phyloP scores from a whole-genome alignment of 148 eudicot genomes.

The Rheum nobile region DNA sequence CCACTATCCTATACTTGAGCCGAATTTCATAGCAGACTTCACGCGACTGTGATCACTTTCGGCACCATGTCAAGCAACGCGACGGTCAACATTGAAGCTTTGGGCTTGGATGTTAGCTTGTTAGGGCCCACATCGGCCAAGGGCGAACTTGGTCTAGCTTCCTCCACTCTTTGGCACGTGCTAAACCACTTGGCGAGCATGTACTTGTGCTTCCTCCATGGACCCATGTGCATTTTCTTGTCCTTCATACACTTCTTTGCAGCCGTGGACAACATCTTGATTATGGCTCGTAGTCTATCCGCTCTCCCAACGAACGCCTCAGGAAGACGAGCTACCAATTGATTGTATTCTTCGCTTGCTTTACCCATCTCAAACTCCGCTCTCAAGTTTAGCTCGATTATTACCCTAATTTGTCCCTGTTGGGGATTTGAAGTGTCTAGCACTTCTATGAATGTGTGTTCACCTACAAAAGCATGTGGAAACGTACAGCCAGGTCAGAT shows the following conservation, averaged over 20 bases:
- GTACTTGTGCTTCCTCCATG: constrained; percentile 85
- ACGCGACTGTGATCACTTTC: constrained; percentile 38
- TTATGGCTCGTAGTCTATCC: constrained; percentile 43
- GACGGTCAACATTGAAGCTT: constrained; percentile 56
- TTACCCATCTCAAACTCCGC: constrained; percentile 79
- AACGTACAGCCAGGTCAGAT: neutral
- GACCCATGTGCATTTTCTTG: constrained; percentile 87
- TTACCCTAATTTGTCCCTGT: constrained; percentile 50
- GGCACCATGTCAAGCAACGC: constrained; percentile 39
- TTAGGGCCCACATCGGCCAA: neutral
- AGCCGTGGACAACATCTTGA: constrained; percentile 53
- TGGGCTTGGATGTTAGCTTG: constrained; percentile 17
- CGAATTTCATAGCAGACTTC: neutral
- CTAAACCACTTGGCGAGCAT: constrained; percentile 86
- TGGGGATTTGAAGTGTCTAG: constrained; percentile 39
- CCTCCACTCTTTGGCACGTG: constrained; percentile 27
- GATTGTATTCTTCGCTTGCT: constrained; percentile 78
- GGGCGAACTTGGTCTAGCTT: neutral
- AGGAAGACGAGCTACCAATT: constrained; percentile 43
- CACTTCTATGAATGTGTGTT: constrained; percentile 73
- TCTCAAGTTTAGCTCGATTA: constrained; percentile 64
- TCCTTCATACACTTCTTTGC: constrained; percentile 91
- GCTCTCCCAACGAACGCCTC: constrained; percentile 74
- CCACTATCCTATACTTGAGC: neutral
- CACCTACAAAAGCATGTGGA: constrained; percentile 30